Evolutionary conservation across 2,329 filamentous ascomycete species (phyloP).

Genomic region (Byssothecium circinans): DNA sequence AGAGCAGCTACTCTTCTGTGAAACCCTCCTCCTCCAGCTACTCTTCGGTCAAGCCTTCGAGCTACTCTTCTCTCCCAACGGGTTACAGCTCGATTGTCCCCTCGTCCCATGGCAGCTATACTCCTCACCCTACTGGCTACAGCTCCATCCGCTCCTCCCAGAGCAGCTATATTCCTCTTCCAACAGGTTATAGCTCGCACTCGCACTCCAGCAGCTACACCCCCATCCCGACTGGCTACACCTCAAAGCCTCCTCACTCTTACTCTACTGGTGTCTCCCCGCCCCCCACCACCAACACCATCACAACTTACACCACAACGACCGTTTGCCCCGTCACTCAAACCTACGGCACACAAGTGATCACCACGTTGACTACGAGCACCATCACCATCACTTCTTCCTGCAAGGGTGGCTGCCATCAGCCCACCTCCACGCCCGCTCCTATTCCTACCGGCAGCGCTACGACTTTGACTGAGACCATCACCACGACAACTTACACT

Average conservation of each 20-base stretch:
- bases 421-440: constrained; percentile 14
- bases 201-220: constrained; percentile 5
- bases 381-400: constrained; percentile 43
- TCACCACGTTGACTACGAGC: constrained; percentile 37
- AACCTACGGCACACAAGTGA: constrained; percentile 18
- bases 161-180: background rate
- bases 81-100: background rate
- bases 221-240: constrained; percentile 5
- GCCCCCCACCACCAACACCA: constrained; percentile 17
- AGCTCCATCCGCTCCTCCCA: background rate
- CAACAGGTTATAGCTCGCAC: background rate
- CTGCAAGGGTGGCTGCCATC: constrained; percentile 41
- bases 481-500: constrained; percentile 36
- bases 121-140: constrained; percentile 1
- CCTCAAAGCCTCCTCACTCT: background rate
- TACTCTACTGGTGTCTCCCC: constrained; percentile 14
- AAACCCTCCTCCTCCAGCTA: background rate
- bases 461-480: constrained; percentile 27
- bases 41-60: background rate
- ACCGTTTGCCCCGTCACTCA: constrained; percentile 24
- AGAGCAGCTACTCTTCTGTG: background rate
- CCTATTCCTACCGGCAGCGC: constrained; percentile 2
- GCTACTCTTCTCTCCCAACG: constrained; percentile 1
- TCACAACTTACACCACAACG: constrained; percentile 31
- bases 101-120: background rate